Evolutionary conservation across 1,284 basidiomycete genomes (phyloP).

Genomic region (Apiotrichum montevideense): DNA sequence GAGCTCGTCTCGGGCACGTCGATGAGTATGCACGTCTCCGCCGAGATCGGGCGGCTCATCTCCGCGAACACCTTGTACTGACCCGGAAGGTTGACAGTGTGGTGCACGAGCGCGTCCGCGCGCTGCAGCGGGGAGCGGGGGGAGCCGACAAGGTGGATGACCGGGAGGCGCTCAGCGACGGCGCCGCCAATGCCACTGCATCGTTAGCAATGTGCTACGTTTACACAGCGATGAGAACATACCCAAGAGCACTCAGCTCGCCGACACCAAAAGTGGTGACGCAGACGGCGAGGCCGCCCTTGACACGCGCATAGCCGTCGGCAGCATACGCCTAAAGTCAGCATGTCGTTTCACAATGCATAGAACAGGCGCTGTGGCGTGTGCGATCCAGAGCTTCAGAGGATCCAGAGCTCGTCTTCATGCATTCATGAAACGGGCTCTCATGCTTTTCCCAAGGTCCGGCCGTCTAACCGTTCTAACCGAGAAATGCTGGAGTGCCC

Average conservation of each 20-base stretch:
- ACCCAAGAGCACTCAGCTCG: constrained; percentile 55
- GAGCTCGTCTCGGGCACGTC: constrained; percentile 50
- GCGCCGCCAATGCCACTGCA: constrained; percentile 49
- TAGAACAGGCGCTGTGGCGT: too few relatives aligned
- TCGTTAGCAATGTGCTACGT: too few relatives aligned
- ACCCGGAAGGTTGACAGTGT: constrained; percentile 12
- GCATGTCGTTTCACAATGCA: neutral
- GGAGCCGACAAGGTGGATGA: constrained; percentile 83
- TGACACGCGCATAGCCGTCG: constrained; percentile 86
- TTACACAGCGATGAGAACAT: too few relatives aligned
- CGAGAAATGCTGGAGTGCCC: too few relatives aligned
- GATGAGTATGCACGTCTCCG: constrained; percentile 59
- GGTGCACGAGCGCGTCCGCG: constrained; percentile 59
- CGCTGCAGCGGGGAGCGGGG: constrained; percentile 74
- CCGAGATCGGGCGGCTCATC: constrained; percentile 70
- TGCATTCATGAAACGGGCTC: too few relatives aligned
- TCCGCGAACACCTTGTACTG: constrained; percentile 50
- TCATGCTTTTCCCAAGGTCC: too few relatives aligned
- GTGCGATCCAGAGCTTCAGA: too few relatives aligned
- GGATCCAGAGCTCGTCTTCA: too few relatives aligned
- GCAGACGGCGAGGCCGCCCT: constrained; percentile 66
- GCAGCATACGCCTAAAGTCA: constrained; percentile 64
- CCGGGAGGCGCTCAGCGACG: constrained; percentile 77
- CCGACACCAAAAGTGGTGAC: constrained; percentile 80
- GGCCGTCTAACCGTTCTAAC: too few relatives aligned